phyloP scores from a whole-genome alignment of 83 land plant genomes.

The Picea mariana region DNA sequence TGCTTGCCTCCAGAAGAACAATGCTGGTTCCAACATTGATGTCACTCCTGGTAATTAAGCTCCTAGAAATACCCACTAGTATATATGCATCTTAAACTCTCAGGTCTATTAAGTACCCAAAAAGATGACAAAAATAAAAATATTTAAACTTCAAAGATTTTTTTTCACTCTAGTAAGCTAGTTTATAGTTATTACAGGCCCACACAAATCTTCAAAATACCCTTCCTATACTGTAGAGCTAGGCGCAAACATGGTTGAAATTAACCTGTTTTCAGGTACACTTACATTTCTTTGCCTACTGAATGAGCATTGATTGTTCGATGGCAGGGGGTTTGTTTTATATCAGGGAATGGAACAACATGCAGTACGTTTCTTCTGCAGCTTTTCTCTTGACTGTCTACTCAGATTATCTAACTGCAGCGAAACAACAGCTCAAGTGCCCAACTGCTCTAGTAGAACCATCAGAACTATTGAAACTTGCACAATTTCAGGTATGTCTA shows the following conservation, averaged over 20 bases:
- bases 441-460: constrained; percentile 45
- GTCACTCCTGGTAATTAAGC: constrained; percentile 37
- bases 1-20: constrained; percentile 58
- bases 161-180: background rate
- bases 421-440: constrained; percentile 34
- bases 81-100: background rate
- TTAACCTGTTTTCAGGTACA: background rate
- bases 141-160: background rate
- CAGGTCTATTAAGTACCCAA: too few relatives aligned
- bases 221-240: too few relatives aligned
- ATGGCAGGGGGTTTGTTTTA: constrained; percentile 74
- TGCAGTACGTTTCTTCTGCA: constrained; percentile 80
- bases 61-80: background rate
- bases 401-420: constrained; percentile 57
- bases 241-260: background rate
- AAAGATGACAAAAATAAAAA: too few relatives aligned
- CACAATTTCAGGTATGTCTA: constrained; percentile 63
- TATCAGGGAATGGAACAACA: constrained; percentile 74
- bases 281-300: background rate
- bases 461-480: constrained; percentile 52
- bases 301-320: background rate
- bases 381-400: constrained; percentile 78
- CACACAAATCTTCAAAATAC: too few relatives aligned
- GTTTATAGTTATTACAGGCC: background rate
- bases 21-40: constrained; percentile 25